phyloP scores from a whole-genome alignment of 2,329 filamentous ascomycete species.

The Sclerotinia subarctica region DNA sequence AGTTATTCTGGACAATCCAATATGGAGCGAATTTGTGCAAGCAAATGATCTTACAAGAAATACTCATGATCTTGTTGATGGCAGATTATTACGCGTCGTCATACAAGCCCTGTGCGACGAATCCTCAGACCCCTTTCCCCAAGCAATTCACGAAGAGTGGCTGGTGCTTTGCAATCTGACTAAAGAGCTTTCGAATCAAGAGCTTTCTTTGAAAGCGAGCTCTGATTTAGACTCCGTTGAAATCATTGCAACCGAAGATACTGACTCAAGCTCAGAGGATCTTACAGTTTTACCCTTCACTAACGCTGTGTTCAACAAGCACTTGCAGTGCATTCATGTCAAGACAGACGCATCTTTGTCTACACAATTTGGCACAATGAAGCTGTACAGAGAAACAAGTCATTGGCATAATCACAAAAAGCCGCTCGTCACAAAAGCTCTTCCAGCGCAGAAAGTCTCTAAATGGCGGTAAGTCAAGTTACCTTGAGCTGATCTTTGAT shows the following conservation, averaged over 20 bases:
- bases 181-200: conserved; percentile 36
- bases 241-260: conserved; percentile 23
- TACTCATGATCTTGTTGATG: conserved; percentile 55
- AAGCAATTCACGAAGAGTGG: conserved; percentile 32
- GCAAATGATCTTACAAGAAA: conserved; percentile 41
- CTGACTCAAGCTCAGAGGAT: conserved; percentile 22
- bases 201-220: conserved; percentile 36
- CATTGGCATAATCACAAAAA: conserved; percentile 64
- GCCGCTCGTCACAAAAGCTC: conserved; percentile 45
- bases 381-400: conserved; percentile 47
- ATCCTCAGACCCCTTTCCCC: conserved; percentile 26
- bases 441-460: conserved; percentile 43
- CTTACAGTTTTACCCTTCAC: conserved; percentile 46
- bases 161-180: conserved; percentile 32
- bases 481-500: neutral
- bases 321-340: conserved; percentile 45
- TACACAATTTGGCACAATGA: conserved; percentile 32
- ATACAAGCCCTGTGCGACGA: conserved; percentile 34
- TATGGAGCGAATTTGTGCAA: conserved; percentile 31
- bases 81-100: conserved; percentile 43
- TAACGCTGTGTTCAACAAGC: conserved; percentile 47
- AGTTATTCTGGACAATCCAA: conserved; percentile 39
- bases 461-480: conserved; percentile 36
- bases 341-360: conserved; percentile 36
- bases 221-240: conserved; percentile 25